Evolutionary conservation across 73 alveolate species (phyloP), one percentile per base, ranked within the genome.

Genomic region (Tetrahymena malaccensis): DNA sequence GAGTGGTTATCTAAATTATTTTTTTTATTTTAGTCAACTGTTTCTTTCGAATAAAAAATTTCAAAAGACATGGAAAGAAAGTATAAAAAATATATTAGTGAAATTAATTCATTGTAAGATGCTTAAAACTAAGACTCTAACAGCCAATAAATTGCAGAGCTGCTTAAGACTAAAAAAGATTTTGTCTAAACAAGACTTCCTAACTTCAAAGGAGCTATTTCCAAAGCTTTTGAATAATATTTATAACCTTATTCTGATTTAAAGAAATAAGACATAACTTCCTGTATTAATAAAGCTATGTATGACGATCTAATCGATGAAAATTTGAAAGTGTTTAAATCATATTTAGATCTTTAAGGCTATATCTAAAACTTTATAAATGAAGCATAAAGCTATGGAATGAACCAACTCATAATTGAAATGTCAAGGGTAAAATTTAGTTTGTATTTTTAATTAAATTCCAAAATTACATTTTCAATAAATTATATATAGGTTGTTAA

Each of bases 191-290:
- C 93, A 21, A 93, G 84, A 84, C 55, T 94, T 34, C 96, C 96
- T 43, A 89, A 56, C 43, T 44, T 95, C 35, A 95, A 89, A 50
- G 97, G 95, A 55, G 43, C 85, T 5, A 95, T 95, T 11, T 95
- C 97, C 21, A 94, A 95, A 55, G 38, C 85, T 34, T 95, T 95
- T 85, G 97, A 95, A 95, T 94, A 89, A 13, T 95, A 95, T 83
- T 95, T 95, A 58, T 15, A 84, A 85, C 97, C 95, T 55, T 93
- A 95, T 85, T 43, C 94, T 34, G 95, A 85, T 34, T 12, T 44
- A 34, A 93, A 95, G 85, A 94, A 95, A 25, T 43, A 37, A 85
- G 97, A 95, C 33, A 35, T 95, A 19, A 89, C 43, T 38, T 19
- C 25, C 43, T 85, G 83, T 15, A 89, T 95, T 21, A 33, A 40